Conservation (phyloP, 2,329 filamentous ascomycete species). For the Talaromyces sp. region DNA sequence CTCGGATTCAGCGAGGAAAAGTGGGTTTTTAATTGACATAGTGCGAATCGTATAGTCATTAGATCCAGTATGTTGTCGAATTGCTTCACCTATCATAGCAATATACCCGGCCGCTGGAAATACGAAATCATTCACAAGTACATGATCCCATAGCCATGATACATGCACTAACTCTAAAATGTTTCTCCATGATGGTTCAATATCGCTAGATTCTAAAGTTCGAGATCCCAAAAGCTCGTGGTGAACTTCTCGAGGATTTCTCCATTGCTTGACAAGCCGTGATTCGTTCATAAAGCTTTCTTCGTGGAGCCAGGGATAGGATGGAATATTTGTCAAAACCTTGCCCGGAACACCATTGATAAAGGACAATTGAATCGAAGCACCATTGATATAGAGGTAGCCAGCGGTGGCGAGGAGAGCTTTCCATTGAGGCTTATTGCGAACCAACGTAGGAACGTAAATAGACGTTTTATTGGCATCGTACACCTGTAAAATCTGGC, state of each 20-base stretch:
- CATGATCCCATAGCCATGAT: constrained; percentile 28
- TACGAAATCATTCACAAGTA: constrained; percentile 24
- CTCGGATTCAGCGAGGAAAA: neutral
- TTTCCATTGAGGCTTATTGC: too few relatives aligned
- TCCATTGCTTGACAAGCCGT: constrained; percentile 7
- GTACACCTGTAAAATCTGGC: constrained; percentile 10
- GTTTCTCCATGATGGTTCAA: constrained; percentile 25
- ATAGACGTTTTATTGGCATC: neutral
- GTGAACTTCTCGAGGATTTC: neutral
- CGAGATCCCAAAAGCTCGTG: constrained; percentile 9
- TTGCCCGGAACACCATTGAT: too few relatives aligned
- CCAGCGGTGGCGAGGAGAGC: too few relatives aligned
- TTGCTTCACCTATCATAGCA: constrained; percentile 21
- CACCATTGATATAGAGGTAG: too few relatives aligned
- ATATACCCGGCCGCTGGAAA: constrained; percentile 26
- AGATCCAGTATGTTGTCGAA: neutral
- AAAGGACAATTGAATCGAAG: too few relatives aligned
- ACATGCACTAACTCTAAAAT: constrained; percentile 23
- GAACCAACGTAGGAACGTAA: too few relatives aligned
- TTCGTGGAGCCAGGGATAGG: constrained; percentile 17
- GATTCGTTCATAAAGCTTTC: constrained; percentile 12
- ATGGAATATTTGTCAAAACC: constrained; percentile 12
- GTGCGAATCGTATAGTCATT: too few relatives aligned
- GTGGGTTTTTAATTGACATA: neutral
- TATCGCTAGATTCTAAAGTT: constrained; percentile 15